phyloP scores from a whole-genome alignment of 352 stramenopile species.

The Globisporangium viniferum region DNA sequence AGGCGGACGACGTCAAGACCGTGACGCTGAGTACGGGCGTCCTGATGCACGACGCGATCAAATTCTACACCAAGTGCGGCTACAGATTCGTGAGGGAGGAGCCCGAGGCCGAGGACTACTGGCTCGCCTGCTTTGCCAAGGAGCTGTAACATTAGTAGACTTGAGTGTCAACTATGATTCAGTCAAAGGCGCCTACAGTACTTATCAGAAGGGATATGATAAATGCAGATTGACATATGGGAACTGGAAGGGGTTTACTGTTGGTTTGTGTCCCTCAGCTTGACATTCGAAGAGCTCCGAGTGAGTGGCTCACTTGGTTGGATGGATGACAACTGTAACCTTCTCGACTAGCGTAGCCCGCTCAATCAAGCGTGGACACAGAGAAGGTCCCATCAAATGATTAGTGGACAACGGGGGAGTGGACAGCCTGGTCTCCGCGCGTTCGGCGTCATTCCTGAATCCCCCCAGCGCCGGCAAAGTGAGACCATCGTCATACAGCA shows the following conservation, averaged over 20 bases:
- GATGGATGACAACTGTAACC: background rate
- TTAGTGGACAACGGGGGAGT: background rate
- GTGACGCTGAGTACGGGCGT: slow-evolving; percentile 16
- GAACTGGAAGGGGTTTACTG: background rate
- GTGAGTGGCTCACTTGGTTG: background rate
- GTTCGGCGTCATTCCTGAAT: background rate
- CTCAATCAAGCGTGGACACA: background rate
- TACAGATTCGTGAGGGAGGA: slow-evolving; percentile 13
- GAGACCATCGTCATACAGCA: background rate
- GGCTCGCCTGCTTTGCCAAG: slow-evolving; percentile 13
- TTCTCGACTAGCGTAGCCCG: background rate
- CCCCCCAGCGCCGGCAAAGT: background rate
- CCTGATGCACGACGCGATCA: slow-evolving; percentile 17
- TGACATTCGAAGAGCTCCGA: background rate
- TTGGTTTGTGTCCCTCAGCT: background rate
- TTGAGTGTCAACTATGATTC: too few species aligned
- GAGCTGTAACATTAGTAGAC: background rate
- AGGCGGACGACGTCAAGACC: background rate
- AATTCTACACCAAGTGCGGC: slow-evolving; percentile 21
- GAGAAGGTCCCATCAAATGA: background rate
- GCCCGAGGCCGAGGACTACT: slow-evolving; percentile 6
- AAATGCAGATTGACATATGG: background rate
- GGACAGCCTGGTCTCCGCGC: too few species aligned
- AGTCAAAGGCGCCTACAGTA: background rate
- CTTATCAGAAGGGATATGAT: background rate